phyloP scores from a whole-genome alignment of 352 stramenopile species.

The Globisporangium spiculum region DNA sequence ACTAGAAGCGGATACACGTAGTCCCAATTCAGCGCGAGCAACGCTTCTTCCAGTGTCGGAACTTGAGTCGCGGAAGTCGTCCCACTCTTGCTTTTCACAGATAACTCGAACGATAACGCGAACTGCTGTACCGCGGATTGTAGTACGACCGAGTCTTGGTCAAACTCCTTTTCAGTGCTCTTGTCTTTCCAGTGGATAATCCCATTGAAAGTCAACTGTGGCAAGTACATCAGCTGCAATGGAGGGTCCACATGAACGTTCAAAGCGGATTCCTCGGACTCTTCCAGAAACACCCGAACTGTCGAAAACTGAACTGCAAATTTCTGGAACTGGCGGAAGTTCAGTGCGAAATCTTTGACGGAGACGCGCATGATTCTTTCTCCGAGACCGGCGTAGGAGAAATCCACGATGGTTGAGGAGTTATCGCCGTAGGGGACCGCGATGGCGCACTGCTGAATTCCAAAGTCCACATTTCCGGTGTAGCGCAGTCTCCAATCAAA shows the following conservation, averaged over 20 bases:
- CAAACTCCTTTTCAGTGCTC: neutral
- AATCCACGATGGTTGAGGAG: conserved; percentile 9
- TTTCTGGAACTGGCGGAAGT: conserved; percentile 53
- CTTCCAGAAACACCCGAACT: conserved; percentile 20
- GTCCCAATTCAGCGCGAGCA: conserved; percentile 68
- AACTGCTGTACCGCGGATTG: conserved; percentile 19
- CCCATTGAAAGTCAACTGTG: conserved; percentile 25
- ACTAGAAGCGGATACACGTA: conserved; percentile 65
- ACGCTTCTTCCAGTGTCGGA: conserved; percentile 37
- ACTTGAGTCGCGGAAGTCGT: conserved; percentile 27
- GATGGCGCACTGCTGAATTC: conserved; percentile 34
- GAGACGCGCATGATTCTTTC: conserved; percentile 28
- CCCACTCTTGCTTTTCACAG: conserved; percentile 27
- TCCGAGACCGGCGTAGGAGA: conserved; percentile 15
- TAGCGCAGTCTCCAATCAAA: conserved; percentile 43
- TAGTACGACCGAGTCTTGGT: neutral
- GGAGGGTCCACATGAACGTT: neutral
- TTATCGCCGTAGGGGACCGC: conserved; percentile 34
- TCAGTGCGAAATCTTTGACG: conserved; percentile 40
- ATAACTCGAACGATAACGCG: conserved; percentile 51
- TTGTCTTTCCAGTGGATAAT: conserved; percentile 28
- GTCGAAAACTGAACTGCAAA: conserved; percentile 34
- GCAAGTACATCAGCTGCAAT: conserved; percentile 24
- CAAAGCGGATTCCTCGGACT: neutral
- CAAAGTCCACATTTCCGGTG: conserved; percentile 46